Conservation (phyloP, 2,329 filamentous ascomycete genomes). For the Diplodia corticola region DNA sequence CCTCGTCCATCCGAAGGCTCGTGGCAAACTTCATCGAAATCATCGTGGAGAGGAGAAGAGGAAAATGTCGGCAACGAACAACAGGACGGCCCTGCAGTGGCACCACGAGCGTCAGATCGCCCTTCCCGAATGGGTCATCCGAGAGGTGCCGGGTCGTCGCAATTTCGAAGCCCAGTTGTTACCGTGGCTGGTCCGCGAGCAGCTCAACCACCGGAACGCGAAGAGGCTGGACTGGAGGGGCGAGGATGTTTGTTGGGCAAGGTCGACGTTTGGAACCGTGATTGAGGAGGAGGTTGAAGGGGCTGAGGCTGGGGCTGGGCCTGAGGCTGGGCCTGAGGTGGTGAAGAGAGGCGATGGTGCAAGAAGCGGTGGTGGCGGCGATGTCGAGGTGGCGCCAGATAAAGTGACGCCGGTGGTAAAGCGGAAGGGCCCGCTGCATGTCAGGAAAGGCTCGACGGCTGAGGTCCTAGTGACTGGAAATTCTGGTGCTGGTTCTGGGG, state of each 20-base stretch:
- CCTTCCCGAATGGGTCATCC: constrained; percentile 16
- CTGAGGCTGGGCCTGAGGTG: not conserved
- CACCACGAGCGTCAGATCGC: not conserved
- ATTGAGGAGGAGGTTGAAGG: no score
- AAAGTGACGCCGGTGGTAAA: not conserved
- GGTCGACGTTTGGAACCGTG: not conserved
- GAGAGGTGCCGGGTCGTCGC: constrained; percentile 1
- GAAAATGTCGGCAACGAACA: not conserved
- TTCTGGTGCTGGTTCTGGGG: not conserved
- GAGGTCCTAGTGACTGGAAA: not conserved
- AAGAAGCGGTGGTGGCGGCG: not conserved
- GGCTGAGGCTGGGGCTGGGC: not conserved
- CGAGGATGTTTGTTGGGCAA: not conserved
- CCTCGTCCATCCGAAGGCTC: not conserved
- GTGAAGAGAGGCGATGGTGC: not conserved
- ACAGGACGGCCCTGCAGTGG: not conserved
- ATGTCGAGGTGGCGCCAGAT: not conserved
- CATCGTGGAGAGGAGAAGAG: not conserved
- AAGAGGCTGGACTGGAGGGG: not conserved
- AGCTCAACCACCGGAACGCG: not conserved
- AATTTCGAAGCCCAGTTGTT: constrained; percentile 18
- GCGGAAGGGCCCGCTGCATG: not conserved
- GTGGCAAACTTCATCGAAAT: not conserved
- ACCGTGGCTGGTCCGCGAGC: constrained; percentile 11
- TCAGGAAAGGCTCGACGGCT: not conserved